Percentiles rank a stretch among this genome's conserved stretches.
Conservation (phyloP, 2,329 filamentous ascomycete genomes). For the Amylocarpus encephaloides region DNA sequence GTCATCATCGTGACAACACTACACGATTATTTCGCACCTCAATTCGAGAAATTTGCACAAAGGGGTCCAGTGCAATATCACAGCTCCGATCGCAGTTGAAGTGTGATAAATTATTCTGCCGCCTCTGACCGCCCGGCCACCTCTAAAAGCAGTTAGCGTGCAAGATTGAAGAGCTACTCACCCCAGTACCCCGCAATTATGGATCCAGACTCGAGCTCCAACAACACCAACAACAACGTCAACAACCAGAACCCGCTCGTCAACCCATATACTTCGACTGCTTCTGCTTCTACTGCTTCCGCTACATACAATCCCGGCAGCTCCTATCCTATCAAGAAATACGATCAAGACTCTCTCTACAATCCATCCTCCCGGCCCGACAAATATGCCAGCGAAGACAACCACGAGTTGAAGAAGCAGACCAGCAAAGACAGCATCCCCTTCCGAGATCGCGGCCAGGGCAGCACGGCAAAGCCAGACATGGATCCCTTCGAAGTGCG, state of each 20-base stretch:
- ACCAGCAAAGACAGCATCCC: constrained; percentile 3
- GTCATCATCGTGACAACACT: constrained; percentile 10
- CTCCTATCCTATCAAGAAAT: too few relatives aligned
- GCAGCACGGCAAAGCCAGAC: not conserved
- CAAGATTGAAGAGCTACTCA: too few relatives aligned
- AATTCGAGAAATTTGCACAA: not conserved
- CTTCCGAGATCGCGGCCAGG: constrained; percentile 6
- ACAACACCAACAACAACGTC: not conserved
- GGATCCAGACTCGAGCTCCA: not conserved
- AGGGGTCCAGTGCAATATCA: not conserved
- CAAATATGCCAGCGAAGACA: not conserved
- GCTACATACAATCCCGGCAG: too few relatives aligned
- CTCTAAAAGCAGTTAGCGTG: not conserved
- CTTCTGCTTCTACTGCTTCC: too few relatives aligned
- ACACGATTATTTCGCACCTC: not conserved
- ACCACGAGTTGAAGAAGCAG: not conserved
- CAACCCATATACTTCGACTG: too few relatives aligned
- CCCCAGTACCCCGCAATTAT: not conserved
- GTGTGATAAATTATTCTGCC: constrained; percentile 6
- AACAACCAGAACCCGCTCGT: too few relatives aligned
- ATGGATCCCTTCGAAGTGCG: constrained; percentile 90
- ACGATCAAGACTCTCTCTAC: not conserved
- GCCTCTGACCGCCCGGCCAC: not conserved
- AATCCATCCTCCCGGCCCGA: not conserved
- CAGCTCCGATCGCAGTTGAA: not conserved